Percentiles rank a stretch among this genome's conserved stretches.
phyloP scores from a whole-genome alignment of 768 basidiomycete species.

The Boletus reticulatus region DNA sequence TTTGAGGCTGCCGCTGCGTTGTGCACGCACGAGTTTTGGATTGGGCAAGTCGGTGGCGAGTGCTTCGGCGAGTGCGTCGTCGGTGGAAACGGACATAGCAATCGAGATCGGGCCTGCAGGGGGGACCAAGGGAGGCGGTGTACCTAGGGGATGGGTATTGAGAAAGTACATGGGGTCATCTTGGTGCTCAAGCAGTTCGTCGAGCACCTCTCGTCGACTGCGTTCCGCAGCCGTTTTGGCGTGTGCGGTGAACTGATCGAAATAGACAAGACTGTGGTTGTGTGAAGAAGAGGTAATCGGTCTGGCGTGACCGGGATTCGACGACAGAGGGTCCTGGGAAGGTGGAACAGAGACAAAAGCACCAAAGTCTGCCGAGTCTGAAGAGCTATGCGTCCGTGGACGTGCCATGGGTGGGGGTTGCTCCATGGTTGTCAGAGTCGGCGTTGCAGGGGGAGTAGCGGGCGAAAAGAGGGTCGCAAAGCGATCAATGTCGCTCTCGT shows the following conservation, averaged over 20 bases:
- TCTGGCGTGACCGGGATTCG: not conserved
- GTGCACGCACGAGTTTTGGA: conserved; percentile 3
- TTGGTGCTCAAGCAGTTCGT: conserved; percentile 64
- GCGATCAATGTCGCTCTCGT: conserved; percentile 30
- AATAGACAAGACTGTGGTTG: conserved; percentile 46
- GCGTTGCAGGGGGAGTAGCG: conserved; percentile 31
- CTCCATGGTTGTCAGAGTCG: conserved; percentile 6
- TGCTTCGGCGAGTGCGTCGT: conserved; percentile 38
- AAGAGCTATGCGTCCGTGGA: conserved; percentile 20
- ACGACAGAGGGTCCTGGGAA: conserved; percentile 44
- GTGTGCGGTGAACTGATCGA: conserved; percentile 56
- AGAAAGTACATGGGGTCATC: conserved; percentile 71
- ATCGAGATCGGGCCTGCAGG: conserved; percentile 33
- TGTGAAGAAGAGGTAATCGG: not conserved
- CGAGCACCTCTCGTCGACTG: conserved; percentile 52
- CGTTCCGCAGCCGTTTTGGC: conserved; percentile 54
- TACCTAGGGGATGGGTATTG: not conserved
- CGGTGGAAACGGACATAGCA: conserved; percentile 31
- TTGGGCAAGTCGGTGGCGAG: conserved; percentile 31
- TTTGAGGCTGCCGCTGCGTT: conserved; percentile 10
- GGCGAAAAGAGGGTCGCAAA: conserved; percentile 46
- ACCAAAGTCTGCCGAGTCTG: conserved; percentile 58
- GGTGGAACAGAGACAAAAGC: conserved; percentile 58
- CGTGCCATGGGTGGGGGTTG: not conserved
- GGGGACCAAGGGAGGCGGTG: not conserved